These are phyloP conservation scores for Mucor circinelloides DNA, from an alignment of 371 early-diverging fungal genomes.

Conservation along the genomic window DNA sequence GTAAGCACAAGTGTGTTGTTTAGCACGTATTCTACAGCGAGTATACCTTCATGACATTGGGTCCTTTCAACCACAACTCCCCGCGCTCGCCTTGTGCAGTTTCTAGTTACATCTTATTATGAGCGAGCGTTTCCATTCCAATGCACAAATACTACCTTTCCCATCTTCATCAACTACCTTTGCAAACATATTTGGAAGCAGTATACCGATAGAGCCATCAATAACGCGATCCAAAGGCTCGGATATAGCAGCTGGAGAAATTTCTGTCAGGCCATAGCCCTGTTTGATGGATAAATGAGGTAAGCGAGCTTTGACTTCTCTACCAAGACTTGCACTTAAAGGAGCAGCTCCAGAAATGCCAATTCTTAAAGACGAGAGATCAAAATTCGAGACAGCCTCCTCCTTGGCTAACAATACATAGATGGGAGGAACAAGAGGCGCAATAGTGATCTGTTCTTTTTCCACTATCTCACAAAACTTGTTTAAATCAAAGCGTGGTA, in stretches of 20 bases:
- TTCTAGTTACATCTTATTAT: slow-evolving; percentile 30
- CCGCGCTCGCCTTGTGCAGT: slow-evolving; percentile 61
- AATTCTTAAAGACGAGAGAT: slow-evolving; percentile 60
- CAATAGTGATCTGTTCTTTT: slow-evolving; percentile 56
- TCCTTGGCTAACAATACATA: slow-evolving; percentile 62
- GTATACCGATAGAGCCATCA: slow-evolving; percentile 64
- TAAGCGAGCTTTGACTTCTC: slow-evolving; percentile 42
- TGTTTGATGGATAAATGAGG: slow-evolving; percentile 42
- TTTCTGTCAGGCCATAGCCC: slow-evolving; percentile 33
- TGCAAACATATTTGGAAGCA: slow-evolving; percentile 70
- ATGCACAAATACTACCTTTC: slow-evolving; percentile 35
- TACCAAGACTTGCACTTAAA: slow-evolving; percentile 58
- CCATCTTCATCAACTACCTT: slow-evolving; percentile 67
- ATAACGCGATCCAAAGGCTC: slow-evolving; percentile 15
- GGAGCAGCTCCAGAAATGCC: slow-evolving; percentile 87
- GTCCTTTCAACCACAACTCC: slow-evolving; percentile 81
- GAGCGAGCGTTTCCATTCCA: neutral
- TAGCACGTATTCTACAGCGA: neutral
- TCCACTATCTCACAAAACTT: slow-evolving; percentile 60
- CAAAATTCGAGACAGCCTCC: slow-evolving; percentile 65
- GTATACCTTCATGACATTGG: slow-evolving; percentile 73
- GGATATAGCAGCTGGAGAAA: slow-evolving; percentile 16
- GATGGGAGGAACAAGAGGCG: slow-evolving; percentile 82
- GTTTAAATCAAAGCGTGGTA: slow-evolving; percentile 70
- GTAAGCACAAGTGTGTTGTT: slow-evolving; percentile 7